Base-by-base conservation (phyloP, 2,329 filamentous ascomycete species). In the Rosellinia necatrix region DNA sequence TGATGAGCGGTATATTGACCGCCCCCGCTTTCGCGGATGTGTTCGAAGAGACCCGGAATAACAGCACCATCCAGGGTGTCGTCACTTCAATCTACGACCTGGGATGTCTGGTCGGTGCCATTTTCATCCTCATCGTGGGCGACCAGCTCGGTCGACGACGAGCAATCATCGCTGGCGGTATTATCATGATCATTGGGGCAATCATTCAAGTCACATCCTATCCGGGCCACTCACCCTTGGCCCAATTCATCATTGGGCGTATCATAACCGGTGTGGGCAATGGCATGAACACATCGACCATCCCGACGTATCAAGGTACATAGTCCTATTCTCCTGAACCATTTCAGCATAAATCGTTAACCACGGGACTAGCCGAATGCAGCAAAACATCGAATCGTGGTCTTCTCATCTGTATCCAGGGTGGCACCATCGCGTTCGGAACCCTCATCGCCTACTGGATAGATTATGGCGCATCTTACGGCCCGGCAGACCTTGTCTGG, bases 141-240 rank as follows among this genome's bases (percentile, higher is more conserved):
- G 85, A 88, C 57, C 52, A 76, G 0, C 68, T 80, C 4, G 78
- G 77, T 22, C 67, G 78, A 37, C 70, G 80, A 34, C 80, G 79
- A 2, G 84, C 85, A 49, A 82, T 87, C 63, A 74, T 82, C n/a
- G 15, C 74, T 1, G 85, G 85, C 13, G 79, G 79, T 7, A 59
- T 73, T 9, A 78, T 88, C 61, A 82, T 87, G 66, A 74, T 82
- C 13, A 19, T 75, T 1, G 85, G 85, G 10, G 78, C 79, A 6
- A 55, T 73, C 7, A 79, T 88, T 62, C 86, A 88, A 65, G 71
- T 81, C 30, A 74, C 76, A 13, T 50, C 72, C 15, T 64, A 70
- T 51, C 46, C 58, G 0, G 52, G 53, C 21, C 57, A 70, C 6
- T 54, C 58, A 8, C 70, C 73, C 1, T 57, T 76, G 29, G 73